phyloP scores from a whole-genome alignment of 257 asterid genomes.

The Nicotiana obtusifolia region DNA sequence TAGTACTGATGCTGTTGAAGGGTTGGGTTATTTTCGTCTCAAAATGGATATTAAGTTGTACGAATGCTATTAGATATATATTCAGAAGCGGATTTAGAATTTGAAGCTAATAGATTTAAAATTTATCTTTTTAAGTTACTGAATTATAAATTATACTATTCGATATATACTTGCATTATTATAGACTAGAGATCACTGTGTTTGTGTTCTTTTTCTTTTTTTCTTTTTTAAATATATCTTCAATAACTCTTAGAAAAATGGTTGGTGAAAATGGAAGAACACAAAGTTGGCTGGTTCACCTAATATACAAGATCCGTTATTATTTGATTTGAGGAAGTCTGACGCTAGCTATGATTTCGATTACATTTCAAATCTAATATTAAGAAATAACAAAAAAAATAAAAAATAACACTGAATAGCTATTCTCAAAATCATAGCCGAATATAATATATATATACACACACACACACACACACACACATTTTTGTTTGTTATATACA shows the following conservation, averaged over 20 bases:
- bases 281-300: not conserved
- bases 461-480: too few species aligned
- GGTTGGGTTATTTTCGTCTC: conserved; percentile 48
- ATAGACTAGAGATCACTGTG: too few species aligned
- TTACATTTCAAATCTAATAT: not conserved
- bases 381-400: not conserved
- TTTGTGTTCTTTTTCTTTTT: too few species aligned
- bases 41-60: conserved; percentile 63
- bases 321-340: not conserved
- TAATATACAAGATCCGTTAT: not conserved
- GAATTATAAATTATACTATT: too few species aligned
- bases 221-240: not conserved
- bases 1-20: conserved; percentile 36
- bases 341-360: not conserved
- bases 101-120: too few species aligned
- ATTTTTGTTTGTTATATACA: too few species aligned
- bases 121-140: too few species aligned
- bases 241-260: not conserved
- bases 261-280: not conserved
- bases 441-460: too few species aligned
- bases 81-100: too few species aligned
- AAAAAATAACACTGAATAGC: not conserved
- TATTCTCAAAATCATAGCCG: too few species aligned
- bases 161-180: too few species aligned
- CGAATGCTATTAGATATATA: conserved; percentile 33